Conservation (phyloP, 2,329 filamentous ascomycete species). For the Alternaria longipes region DNA sequence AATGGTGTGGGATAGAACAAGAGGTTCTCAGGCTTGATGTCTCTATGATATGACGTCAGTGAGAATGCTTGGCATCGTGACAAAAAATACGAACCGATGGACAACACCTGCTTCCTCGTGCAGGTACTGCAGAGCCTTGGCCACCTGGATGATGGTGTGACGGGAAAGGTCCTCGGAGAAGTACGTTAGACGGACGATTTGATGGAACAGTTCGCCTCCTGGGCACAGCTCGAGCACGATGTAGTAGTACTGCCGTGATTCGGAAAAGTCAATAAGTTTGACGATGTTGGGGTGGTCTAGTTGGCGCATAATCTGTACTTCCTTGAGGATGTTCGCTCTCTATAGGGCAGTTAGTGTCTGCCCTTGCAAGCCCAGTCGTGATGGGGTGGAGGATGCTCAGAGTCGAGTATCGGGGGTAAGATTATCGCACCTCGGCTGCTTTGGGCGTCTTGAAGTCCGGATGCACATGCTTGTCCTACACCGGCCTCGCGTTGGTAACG, state of each 20-base stretch:
- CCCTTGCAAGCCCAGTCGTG: conserved; percentile 32
- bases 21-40: conserved; percentile 98
- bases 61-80: conserved; percentile 7
- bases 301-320: conserved; percentile 98
- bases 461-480: conserved; percentile 91
- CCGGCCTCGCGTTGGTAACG: conserved; percentile 60
- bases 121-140: conserved; percentile 90
- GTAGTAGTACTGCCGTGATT: conserved; percentile 95
- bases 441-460: conserved; percentile 93
- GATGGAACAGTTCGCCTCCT: conserved; percentile 96
- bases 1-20: conserved; percentile 89
- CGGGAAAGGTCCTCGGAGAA: conserved; percentile 96
- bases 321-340: conserved; percentile 97
- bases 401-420: conserved; percentile 39
- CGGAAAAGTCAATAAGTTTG: conserved; percentile 90
- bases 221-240: conserved; percentile 95
- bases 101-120: conserved; percentile 96
- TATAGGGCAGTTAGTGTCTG: conserved; percentile 60
- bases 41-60: conserved; percentile 66
- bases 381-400: conserved; percentile 39
- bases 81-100: conserved; percentile 75
- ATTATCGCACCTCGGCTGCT: conserved; percentile 88
- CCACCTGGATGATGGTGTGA: conserved; percentile 94
- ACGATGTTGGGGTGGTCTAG: conserved; percentile 96
- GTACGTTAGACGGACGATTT: conserved; percentile 97